Conservation (phyloP, 805 yeast species). For the Ogataea methylovora region DNA sequence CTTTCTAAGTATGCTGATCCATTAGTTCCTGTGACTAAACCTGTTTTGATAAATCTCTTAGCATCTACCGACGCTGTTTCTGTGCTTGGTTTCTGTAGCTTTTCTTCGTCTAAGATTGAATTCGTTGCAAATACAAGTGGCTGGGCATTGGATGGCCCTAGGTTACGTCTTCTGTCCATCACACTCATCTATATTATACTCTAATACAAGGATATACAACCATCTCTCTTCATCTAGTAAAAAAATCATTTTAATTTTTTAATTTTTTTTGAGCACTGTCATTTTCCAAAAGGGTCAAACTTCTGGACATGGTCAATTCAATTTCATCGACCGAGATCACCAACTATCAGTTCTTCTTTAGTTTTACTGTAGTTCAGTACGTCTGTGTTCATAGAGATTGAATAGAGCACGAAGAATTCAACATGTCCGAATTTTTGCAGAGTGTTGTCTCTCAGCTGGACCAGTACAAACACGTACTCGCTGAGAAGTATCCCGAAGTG, state of each 20-base stretch:
- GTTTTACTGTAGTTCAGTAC: no score
- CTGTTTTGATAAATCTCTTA: slow-evolving; percentile 51
- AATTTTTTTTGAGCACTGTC: no score
- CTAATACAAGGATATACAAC: no score
- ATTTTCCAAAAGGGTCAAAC: no score
- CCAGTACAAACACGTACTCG: neutral
- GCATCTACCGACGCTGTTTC: slow-evolving; percentile 18
- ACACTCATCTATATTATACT: slow-evolving; percentile 29
- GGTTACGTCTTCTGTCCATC: slow-evolving; percentile 74
- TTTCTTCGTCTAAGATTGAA: slow-evolving; percentile 10
- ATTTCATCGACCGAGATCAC: no score
- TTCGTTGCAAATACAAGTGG: slow-evolving; percentile 34
- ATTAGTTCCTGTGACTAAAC: slow-evolving; percentile 60
- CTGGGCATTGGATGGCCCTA: slow-evolving; percentile 70
- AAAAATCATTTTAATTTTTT: no score
- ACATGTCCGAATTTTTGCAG: no score
- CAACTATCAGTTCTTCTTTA: no score
- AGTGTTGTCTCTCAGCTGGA: no score
- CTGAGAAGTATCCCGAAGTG: neutral
- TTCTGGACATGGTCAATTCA: neutral
- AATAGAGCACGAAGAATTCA: no score
- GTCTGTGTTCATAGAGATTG: no score
- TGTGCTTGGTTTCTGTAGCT: slow-evolving; percentile 13
- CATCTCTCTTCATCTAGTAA: no score
- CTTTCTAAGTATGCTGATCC: slow-evolving; percentile 80